Conservation (phyloP, 805 yeast species). For the Metschnikowia continentalis region DNA sequence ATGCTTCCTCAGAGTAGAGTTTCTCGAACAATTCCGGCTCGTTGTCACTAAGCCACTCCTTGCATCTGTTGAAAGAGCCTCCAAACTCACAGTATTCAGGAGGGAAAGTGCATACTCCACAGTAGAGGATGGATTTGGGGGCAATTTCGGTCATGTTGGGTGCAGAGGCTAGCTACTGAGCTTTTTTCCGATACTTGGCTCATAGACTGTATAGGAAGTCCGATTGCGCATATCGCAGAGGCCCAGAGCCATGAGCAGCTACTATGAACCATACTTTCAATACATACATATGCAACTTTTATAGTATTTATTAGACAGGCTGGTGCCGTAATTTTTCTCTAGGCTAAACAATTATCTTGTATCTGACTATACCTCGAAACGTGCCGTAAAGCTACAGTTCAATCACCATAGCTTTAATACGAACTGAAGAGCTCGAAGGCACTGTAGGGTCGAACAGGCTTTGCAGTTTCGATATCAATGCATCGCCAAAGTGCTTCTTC, state of each 20-base stretch:
- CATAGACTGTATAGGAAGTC: constrained; percentile 1
- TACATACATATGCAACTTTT: background rate
- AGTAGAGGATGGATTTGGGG: constrained; percentile 51
- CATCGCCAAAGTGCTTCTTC: constrained; percentile 56
- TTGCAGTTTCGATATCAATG: constrained; percentile 56
- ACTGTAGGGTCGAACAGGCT: constrained; percentile 48
- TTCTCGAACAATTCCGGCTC: constrained; percentile 53
- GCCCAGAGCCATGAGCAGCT: background rate
- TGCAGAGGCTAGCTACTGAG: background rate
- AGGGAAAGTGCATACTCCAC: constrained; percentile 81
- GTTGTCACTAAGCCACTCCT: constrained; percentile 67
- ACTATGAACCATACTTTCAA: background rate
- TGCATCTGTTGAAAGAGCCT: constrained; percentile 74
- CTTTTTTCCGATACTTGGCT: background rate
- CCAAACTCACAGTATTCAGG: constrained; percentile 93
- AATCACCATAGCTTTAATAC: background rate
- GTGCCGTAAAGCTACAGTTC: background rate
- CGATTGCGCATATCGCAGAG: background rate
- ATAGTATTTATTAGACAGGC: background rate
- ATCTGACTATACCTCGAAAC: background rate
- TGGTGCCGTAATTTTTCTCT: background rate
- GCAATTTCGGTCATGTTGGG: constrained; percentile 26
- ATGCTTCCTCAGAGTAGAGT: constrained; percentile 58
- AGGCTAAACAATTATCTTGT: background rate
- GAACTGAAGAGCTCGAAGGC: background rate